phyloP scores from a whole-genome alignment of 176 grass and related monocot genomes.

The Chloris gayana region DNA sequence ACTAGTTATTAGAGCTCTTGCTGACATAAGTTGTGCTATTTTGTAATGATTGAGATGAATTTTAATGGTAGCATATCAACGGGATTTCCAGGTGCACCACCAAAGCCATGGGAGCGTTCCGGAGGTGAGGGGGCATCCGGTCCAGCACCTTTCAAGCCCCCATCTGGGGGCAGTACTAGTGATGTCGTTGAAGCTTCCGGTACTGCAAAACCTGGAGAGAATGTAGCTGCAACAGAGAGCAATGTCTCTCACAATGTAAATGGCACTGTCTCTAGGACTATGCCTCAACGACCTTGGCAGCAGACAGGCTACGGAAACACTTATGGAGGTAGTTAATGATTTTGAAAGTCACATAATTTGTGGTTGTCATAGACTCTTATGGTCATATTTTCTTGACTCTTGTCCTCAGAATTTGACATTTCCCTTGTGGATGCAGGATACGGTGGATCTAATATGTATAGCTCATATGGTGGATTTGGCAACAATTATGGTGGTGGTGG shows the following conservation, averaged over 20 bases:
- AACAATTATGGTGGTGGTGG: conserved; percentile 58
- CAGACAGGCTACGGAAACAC: conserved; percentile 66
- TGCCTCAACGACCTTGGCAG: conserved; percentile 88
- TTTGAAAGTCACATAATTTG: background rate
- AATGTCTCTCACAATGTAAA: conserved; percentile 42
- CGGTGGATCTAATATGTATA: conserved; percentile 57
- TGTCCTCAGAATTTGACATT: background rate
- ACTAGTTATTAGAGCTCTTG: background rate
- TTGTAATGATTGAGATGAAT: background rate
- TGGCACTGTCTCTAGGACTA: conserved; percentile 48
- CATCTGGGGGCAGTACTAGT: conserved; percentile 80
- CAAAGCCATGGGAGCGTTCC: conserved; percentile 82
- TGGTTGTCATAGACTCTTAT: background rate
- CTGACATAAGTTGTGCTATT: too few species aligned
- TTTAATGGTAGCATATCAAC: background rate
- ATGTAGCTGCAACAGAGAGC: conserved; percentile 46
- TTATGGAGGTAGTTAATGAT: conserved; percentile 61
- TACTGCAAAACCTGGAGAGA: conserved; percentile 81
- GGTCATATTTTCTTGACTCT: background rate
- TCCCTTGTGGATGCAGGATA: conserved; percentile 58
- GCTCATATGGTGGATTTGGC: conserved; percentile 55
- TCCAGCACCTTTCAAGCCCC: conserved; percentile 69
- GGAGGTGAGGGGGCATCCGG: conserved; percentile 58
- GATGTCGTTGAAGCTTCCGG: conserved; percentile 92
- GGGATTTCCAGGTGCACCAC: conserved; percentile 52